These are phyloP conservation scores for Candida quercuum DNA, from an alignment of 805 yeast species.

Conservation along the genomic window DNA sequence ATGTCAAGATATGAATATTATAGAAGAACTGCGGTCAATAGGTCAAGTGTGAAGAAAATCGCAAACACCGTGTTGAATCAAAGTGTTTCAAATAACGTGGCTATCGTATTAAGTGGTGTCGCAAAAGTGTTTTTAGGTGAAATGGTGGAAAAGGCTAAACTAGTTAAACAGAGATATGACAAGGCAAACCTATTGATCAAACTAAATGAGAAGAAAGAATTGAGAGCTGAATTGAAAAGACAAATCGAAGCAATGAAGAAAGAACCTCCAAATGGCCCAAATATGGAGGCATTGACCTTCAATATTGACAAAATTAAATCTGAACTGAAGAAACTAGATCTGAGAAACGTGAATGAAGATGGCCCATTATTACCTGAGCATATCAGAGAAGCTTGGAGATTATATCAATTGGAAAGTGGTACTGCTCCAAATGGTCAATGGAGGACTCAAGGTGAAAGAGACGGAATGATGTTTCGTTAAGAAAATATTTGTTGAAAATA, in stretches of 20 bases:
- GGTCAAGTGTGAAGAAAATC: constrained; percentile 72
- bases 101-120: constrained; percentile 78
- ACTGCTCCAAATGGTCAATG: constrained; percentile 59
- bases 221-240: constrained; percentile 27
- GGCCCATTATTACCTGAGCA: constrained; percentile 79
- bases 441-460: constrained; percentile 68
- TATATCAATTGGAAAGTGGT: constrained; percentile 62
- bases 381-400: constrained; percentile 82
- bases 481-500: background rate
- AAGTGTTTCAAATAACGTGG: constrained; percentile 70
- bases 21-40: constrained; percentile 70
- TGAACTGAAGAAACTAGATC: constrained; percentile 23
- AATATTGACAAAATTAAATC: constrained; percentile 19
- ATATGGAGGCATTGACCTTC: constrained; percentile 9
- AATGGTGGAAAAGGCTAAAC: constrained; percentile 74
- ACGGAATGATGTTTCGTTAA: constrained; percentile 64
- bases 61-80: constrained; percentile 79
- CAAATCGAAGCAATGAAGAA: constrained; percentile 34
- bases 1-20: constrained; percentile 83
- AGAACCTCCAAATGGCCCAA: constrained; percentile 12
- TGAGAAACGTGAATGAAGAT: constrained; percentile 30
- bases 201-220: constrained; percentile 36
- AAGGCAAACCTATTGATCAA: constrained; percentile 31
- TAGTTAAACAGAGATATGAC: constrained; percentile 54
- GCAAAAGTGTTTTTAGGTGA: constrained; percentile 91